Conservation (phyloP, 2,329 filamentous ascomycete genomes). For the Rhinocladiella mackenziei region DNA sequence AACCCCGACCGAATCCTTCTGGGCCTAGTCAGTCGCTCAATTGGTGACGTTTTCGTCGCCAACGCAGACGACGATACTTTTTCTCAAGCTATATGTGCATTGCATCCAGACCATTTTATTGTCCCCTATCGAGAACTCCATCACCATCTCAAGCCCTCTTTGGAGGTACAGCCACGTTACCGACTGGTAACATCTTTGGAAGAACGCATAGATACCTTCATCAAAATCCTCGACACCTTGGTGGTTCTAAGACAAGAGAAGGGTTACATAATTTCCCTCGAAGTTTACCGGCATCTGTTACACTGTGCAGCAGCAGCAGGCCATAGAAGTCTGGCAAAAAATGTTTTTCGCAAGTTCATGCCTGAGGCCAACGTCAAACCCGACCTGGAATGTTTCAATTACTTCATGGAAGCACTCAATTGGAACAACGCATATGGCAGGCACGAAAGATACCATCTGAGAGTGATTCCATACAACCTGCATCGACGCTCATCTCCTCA, state of each 20-base stretch:
- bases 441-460: slow-evolving; percentile 38
- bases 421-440: slow-evolving; percentile 45
- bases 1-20: slow-evolving; percentile 42
- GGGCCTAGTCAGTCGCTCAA: slow-evolving; percentile 35
- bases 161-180: slow-evolving; percentile 31
- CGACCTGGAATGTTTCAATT: slow-evolving; percentile 52
- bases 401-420: slow-evolving; percentile 49
- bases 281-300: slow-evolving; percentile 53
- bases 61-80: slow-evolving; percentile 23
- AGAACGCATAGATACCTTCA: slow-evolving; percentile 40
- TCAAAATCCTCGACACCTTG: slow-evolving; percentile 37
- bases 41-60: slow-evolving; percentile 24
- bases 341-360: slow-evolving; percentile 47
- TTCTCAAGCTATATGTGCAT: slow-evolving; percentile 49
- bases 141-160: slow-evolving; percentile 48
- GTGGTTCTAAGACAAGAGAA: slow-evolving; percentile 37
- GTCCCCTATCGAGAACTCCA: slow-evolving; percentile 46
- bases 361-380: slow-evolving; percentile 38
- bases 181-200: slow-evolving; percentile 40
- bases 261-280: slow-evolving; percentile 39
- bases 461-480: slow-evolving; percentile 33
- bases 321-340: slow-evolving; percentile 41
- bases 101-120: slow-evolving; percentile 57
- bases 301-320: slow-evolving; percentile 49
- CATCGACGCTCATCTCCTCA: slow-evolving; percentile 23